Evolutionary conservation across 257 asterid genomes (phyloP).

Genomic region (Datura wrightii): DNA sequence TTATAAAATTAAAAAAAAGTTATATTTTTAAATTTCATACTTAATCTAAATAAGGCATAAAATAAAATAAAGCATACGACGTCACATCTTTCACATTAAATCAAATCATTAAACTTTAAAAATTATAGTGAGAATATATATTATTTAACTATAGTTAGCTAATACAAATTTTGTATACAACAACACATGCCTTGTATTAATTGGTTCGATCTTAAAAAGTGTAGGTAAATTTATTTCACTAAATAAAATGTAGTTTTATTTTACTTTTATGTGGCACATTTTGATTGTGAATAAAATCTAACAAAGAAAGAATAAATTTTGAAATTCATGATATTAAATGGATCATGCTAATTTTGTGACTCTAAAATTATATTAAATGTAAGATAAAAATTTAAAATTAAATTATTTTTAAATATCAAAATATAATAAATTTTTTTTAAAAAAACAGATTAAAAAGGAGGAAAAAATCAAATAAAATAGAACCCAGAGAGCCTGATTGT

Average conservation of each 20-base stretch:
- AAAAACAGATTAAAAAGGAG: neutral
- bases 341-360: neutral
- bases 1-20: too few relatives aligned
- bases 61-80: too few relatives aligned
- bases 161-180: neutral
- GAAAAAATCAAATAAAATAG: too few relatives aligned
- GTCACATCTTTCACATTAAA: neutral
- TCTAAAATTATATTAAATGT: neutral
- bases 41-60: too few relatives aligned
- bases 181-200: neutral
- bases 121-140: neutral
- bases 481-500: neutral
- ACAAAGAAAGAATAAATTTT: neutral
- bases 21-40: neutral
- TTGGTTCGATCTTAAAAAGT: neutral
- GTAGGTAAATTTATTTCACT: neutral
- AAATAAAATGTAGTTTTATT: neutral
- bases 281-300: neutral
- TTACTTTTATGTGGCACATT: neutral
- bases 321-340: neutral
- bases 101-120: neutral
- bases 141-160: neutral
- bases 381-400: neutral
- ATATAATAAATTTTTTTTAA: neutral
- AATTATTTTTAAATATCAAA: too few relatives aligned